phyloP scores from a whole-genome alignment of 2,329 filamentous ascomycete genomes.

The Paracorniculantispora psalliotae region DNA sequence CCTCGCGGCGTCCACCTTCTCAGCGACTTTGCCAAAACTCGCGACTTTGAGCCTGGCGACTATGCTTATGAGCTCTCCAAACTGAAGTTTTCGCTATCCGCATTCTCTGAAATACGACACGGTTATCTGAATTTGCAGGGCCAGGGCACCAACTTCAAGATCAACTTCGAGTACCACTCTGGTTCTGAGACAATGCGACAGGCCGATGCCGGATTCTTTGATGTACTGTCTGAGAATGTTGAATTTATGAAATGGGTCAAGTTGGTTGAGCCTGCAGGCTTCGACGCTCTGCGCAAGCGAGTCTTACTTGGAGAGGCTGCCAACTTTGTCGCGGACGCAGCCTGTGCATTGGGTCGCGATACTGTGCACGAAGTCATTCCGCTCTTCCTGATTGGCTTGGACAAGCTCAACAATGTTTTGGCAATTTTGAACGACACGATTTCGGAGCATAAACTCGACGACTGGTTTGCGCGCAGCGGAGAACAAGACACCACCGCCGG shows the following conservation, averaged over 20 bases:
- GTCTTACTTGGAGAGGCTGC: conserved; percentile 11
- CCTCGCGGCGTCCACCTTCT: conserved; percentile 12
- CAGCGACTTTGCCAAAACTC: conserved; percentile 5
- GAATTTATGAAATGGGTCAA: conserved; percentile 6
- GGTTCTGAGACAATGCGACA: conserved; percentile 7
- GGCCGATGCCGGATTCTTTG: conserved; percentile 5
- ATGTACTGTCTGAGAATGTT: background rate
- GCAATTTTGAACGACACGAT: background rate
- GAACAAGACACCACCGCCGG: conserved; percentile 1
- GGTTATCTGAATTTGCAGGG: background rate
- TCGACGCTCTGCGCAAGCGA: background rate
- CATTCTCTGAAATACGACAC: conserved; percentile 8
- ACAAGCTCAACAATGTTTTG: conserved; percentile 7
- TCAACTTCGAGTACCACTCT: background rate
- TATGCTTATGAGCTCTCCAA: conserved; percentile 10
- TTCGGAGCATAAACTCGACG: conserved; percentile 3
- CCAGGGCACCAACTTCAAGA: background rate
- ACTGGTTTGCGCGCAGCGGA: conserved; percentile 6
- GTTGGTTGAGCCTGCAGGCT: background rate
- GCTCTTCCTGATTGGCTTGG: conserved; percentile 7
- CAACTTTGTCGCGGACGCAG: conserved; percentile 9
- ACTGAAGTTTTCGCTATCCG: conserved; percentile 7
- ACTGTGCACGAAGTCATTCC: conserved; percentile 6
- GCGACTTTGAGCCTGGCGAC: conserved; percentile 10
- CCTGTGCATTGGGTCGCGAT: conserved; percentile 9